Evolutionary conservation across 2,329 filamentous ascomycete species (phyloP), one percentile per base, ranked within the genome.

Genomic region (Penicillium digitatum): DNA sequence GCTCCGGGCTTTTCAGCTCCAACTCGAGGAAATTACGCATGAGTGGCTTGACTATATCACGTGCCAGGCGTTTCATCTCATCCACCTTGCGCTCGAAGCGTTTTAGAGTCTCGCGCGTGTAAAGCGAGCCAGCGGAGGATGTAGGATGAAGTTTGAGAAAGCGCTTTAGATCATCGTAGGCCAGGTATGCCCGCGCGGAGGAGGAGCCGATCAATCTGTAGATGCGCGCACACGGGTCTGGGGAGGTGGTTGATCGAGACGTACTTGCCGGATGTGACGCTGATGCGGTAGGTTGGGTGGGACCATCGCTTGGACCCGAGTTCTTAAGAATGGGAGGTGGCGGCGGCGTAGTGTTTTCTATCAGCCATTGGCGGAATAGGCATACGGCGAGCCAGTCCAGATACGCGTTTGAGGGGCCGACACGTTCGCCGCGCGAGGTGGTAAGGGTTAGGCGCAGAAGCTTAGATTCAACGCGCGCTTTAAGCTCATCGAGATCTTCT

Each of bases 311-410:
- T 18, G 40, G 52, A 12, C n/a, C 50, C 42, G 27, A 51, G 0
- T 70, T 73, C 59, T 76, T 73, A 62, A 77, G 60, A 58, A 79
- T 73, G 2, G 81, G 78, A 0, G 80, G 73, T 0, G 84, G 84
- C 3, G 87, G 82, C 0, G 90, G 87, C 2, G 89, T 87, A 5
- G 89, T 95, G 71, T 91, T 93, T 66, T 96, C 92, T 4, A 90
- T 90, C 7, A 96, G 80, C 91, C 92, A 96, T 72, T 96, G 90
- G 3, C 93, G 83, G 75, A 96, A 97, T 12, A 96, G 78, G 39
- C 85, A 89, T 46, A 96, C 84, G 18, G 86, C 90, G 7, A 96
- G 82, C 92, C 92, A 96, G 73, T 95, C 90, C 22, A 96, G 79
- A 71, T 92, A 96, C 51, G 85, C 86, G 47, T 87, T 94, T 20